Evolutionary conservation across 2,329 filamentous ascomycete species (phyloP), one percentile per base, ranked within the genome.

Genomic region (Cytospora schulzeri): DNA sequence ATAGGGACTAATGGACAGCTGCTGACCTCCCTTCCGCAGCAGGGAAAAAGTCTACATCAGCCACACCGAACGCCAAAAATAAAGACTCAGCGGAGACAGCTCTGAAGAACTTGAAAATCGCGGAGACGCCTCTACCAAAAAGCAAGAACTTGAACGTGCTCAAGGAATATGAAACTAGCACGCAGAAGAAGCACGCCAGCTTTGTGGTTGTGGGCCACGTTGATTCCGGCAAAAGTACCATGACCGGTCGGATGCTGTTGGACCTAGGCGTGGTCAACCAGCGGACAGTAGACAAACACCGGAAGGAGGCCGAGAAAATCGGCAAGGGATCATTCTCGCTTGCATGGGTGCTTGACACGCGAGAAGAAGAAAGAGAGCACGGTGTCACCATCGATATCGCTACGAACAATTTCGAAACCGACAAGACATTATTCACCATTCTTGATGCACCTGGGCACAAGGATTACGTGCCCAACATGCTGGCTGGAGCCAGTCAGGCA

Each of bases 401-500:
- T 11, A 96, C 91, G 22, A 96, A 96, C 74, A 88, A 93, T 68
- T 99, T 99, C 73, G 91, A 96, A 73, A 99, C 96, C 0, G 88
- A 91, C 1, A 90, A 85, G 59, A 95, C 92, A 0, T 85, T 85
- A 14, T 98, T 98, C 73, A 98, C 95, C 1, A 97, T 99, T 54
- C 83, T 99, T 5, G 95, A 99, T 74, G 94, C 95, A 0, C 95
- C 95, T 0, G 95, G 95, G 0, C 95, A 99, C 76, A 86, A 89
- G 66, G 95, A 99, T 74, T 99, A 98, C 73, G 93, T 99, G 24
- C 95, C 95, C 0, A 99, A 97, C 76, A 99, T 99, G 95, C 97
- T 99, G 74, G 94, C 94, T 2, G 95, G 95, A 17, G 93, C 94
- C 4, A 95, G 91, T 65, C 94, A 97, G 77, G 96, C 95, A 12